Percentiles rank a stretch among this genome's conserved stretches.
phyloP scores from a whole-genome alignment of 1,284 basidiomycete genomes.

The Pyrrhoderma lamaoense region DNA sequence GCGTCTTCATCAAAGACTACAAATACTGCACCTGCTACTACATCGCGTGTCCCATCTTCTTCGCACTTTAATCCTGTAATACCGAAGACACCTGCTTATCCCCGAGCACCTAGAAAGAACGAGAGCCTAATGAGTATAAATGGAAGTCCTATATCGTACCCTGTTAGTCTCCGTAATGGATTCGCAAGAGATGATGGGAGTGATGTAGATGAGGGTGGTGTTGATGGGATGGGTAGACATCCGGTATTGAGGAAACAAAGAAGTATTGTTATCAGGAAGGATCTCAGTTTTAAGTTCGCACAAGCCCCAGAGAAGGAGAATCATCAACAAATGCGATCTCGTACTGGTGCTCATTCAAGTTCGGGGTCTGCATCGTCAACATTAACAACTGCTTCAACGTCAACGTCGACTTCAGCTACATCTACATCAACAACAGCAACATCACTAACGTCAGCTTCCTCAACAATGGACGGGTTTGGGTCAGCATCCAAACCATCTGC shows the following conservation, averaged over 20 bases:
- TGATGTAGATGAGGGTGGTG: constrained; percentile 22
- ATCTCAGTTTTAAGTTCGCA: constrained; percentile 35
- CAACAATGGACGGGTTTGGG: constrained; percentile 19
- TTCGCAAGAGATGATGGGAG: constrained; percentile 18
- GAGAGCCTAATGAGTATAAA: constrained; percentile 71
- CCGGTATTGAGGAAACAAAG: constrained; percentile 41
- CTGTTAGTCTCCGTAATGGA: constrained; percentile 29
- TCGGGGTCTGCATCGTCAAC: constrained; percentile 27
- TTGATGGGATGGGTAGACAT: constrained; percentile 18
- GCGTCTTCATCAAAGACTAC: constrained; percentile 26
- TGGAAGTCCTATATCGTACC: constrained; percentile 64
- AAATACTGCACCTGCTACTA: constrained; percentile 22
- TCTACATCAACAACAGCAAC: constrained; percentile 32
- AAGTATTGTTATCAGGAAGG: constrained; percentile 55
- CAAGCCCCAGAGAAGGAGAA: constrained; percentile 22
- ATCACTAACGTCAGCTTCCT: constrained; percentile 16
- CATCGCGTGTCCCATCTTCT: constrained; percentile 49
- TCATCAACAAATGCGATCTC: too few relatives aligned
- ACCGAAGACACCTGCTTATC: constrained; percentile 57
- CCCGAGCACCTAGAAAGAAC: constrained; percentile 48
- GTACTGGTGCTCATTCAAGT: constrained; percentile 37
- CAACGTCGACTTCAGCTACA: constrained; percentile 32
- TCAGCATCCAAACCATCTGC: constrained; percentile 29
- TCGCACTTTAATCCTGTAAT: constrained; percentile 64
- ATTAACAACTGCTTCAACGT: too few relatives aligned